A percentile compares a stretch with the other conserved stretches of the same genome.
Conservation (phyloP, 176 grass and related monocot species). For the Dactylis glomerata region DNA sequence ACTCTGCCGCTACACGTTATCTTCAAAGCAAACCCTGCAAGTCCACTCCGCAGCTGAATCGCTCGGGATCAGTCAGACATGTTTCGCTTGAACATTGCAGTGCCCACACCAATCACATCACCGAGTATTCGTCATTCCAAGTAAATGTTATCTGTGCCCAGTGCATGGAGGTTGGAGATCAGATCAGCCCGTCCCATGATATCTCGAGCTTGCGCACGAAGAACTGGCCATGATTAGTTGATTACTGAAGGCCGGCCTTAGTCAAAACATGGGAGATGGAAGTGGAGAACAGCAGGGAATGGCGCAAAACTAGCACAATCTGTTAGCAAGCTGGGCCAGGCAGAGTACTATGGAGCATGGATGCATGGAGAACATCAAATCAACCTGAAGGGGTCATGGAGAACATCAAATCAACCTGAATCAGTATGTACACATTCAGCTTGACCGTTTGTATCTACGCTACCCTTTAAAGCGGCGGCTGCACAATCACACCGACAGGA, state of each 20-base stretch:
- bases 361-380: conserved; percentile 48
- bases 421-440: conserved; percentile 8
- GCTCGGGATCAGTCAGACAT: conserved; percentile 20
- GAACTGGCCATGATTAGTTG: conserved; percentile 34
- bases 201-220: conserved; percentile 5
- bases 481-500: neutral
- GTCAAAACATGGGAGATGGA: conserved; percentile 28
- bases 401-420: conserved; percentile 15
- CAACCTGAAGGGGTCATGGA: conserved; percentile 22
- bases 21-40: conserved; percentile 56
- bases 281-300: conserved; percentile 16
- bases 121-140: conserved; percentile 20
- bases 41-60: conserved; percentile 18
- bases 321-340: conserved; percentile 21
- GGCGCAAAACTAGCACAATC: conserved; percentile 17
- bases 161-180: neutral
- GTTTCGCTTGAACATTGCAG: neutral
- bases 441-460: conserved; percentile 21
- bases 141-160: conserved; percentile 15
- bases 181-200: conserved; percentile 27
- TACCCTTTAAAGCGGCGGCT: neutral
- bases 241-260: conserved; percentile 23
- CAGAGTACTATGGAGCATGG: conserved; percentile 19
- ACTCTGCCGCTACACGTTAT: conserved; percentile 17
- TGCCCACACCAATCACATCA: conserved; percentile 27